Percentiles rank a stretch among this genome's conserved stretches.
These are phyloP conservation scores for Pythium folliculosum DNA, from an alignment of 352 stramenopile species.

Conservation along the genomic window DNA sequence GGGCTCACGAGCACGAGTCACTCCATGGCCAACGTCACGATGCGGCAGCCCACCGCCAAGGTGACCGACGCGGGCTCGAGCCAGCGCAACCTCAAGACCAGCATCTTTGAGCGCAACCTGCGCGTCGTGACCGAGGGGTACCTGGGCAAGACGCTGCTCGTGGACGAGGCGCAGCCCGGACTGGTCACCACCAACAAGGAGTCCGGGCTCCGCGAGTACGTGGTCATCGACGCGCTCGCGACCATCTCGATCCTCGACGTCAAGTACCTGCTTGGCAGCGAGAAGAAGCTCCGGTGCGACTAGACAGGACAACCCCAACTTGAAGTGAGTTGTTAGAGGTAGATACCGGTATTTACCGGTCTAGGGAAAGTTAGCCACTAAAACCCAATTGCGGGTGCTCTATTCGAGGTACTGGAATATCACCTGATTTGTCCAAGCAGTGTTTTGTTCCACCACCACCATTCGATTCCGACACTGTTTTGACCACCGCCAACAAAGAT, in stretches of 20 bases:
- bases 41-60: background rate
- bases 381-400: too few species aligned
- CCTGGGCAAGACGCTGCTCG: background rate
- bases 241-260: constrained; percentile 52
- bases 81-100: background rate
- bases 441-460: background rate
- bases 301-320: constrained; percentile 14
- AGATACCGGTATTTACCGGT: background rate
- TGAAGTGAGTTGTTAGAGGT: background rate
- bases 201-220: constrained; percentile 35
- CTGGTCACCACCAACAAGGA: constrained; percentile 33
- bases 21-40: background rate
- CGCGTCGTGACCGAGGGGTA: background rate
- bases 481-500: background rate
- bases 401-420: background rate
- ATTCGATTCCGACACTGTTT: background rate
- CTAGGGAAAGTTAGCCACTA: too few species aligned
- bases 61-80: background rate
- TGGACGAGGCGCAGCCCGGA: constrained; percentile 23
- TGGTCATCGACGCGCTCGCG: constrained; percentile 42
- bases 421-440: background rate
- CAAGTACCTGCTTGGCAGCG: constrained; percentile 45
- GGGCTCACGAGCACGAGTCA: background rate
- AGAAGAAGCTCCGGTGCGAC: constrained; percentile 38
- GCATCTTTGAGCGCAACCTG: background rate